Evolutionary conservation across 169 alveolate species (phyloP).

Genomic region (Amoebophrya sp.): DNA sequence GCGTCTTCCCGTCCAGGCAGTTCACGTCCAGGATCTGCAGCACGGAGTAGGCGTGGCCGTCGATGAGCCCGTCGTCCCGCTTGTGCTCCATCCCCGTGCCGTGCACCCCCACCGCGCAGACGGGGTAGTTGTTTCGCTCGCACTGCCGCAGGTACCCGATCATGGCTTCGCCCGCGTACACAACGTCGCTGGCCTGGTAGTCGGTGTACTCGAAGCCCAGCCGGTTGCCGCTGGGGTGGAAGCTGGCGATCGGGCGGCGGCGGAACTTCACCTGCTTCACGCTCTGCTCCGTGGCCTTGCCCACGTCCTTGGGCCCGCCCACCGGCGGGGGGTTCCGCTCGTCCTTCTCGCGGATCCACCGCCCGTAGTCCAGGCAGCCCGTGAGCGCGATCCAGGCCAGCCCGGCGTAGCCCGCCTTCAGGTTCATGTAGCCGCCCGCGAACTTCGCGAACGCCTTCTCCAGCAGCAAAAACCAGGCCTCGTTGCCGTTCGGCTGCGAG

Average conservation of each 20-base stretch:
- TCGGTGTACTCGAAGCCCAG: not conserved
- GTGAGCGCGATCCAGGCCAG: not conserved
- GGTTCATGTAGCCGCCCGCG: conserved; percentile 4
- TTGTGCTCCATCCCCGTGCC: not conserved
- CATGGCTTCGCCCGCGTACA: not conserved
- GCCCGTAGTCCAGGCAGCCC: not conserved
- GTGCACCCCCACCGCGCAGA: conserved; percentile 1
- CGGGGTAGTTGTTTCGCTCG: not conserved
- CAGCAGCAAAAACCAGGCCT: conserved; percentile 8
- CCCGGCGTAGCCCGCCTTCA: not conserved
- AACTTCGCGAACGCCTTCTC: conserved; percentile 18
- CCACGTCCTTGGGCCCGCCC: not conserved
- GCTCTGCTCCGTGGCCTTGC: not conserved
- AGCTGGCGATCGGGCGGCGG: not conserved
- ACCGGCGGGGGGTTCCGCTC: not conserved
- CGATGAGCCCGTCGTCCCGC: conserved; percentile 7
- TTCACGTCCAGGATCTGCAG: not conserved
- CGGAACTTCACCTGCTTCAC: not conserved
- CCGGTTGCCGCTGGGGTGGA: not conserved
- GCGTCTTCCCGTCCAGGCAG: not conserved
- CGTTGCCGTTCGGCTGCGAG: conserved; percentile 6
- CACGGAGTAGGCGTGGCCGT: conserved; percentile 12
- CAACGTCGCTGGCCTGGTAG: not conserved
- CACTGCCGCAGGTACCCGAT: not conserved
- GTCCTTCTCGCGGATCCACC: not conserved